Base-by-base conservation (phyloP, 192 early-diverging fungal species). In the Bifiguratus adelaidae region DNA sequence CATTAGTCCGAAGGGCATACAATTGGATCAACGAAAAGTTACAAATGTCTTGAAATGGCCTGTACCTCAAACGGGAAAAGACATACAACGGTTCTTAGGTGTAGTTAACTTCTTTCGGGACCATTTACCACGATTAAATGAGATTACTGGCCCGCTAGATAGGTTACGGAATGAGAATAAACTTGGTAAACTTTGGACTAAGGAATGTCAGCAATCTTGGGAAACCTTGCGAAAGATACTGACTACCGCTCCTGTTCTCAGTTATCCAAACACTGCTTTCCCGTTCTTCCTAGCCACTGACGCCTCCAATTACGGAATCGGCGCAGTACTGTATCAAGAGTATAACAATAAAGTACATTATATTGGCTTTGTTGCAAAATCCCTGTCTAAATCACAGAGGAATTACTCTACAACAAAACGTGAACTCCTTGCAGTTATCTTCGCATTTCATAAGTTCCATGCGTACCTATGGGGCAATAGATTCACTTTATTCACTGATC, bases 401-500 rank as follows among this genome's bases (percentile, higher is more conserved):
- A 47, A 35, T 18, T 68, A 58, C 22, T 48, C 37, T 25, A 51
- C 65, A 2, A 58, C 60, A 4, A 41, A 61, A 28, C 50, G 53
- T 44, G 66, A 63, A 30, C 25, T 68, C 11, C 30, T 50, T 7
- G 60, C 30, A 19, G 23, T 52, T 1, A 24, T 44, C 0, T 30
- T n/a, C n/a, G n/a, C n/a, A n/a, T n/a, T n/a, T n/a, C n/a, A n/a
- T n/a, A 41, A 57, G 25, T 61, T 67, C 32, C 61, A 71, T 22
- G 45, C 60, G 23, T 67, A 52, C 34, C 9, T 71, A 2, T 66
- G 48, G 28, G 58, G 63, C 45, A 35, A 44, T 15, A 35, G 16
- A 2, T 66, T 62, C 28, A 60, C 58, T 0, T n/a, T 71, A 11
- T 64, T 34, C 23, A 61, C 61, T 0, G 64, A 71, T 40, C 61